Percentiles rank a stretch among this genome's conserved stretches.
Evolutionary conservation across 441 rosid species (phyloP).

Genomic region (Jatropha multifida): DNA sequence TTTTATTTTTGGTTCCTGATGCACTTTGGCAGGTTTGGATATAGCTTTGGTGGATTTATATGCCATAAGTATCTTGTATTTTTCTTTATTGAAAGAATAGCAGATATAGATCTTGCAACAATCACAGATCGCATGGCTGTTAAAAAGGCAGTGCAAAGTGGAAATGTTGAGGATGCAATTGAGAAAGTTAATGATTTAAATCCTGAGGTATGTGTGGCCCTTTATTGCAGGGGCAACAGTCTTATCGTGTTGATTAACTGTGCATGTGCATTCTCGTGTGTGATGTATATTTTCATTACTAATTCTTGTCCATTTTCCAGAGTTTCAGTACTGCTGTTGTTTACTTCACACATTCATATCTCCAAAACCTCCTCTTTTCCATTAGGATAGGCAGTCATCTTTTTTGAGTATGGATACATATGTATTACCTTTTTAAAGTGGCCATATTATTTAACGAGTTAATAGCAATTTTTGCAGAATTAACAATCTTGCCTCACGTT

Average conservation of each 20-base stretch:
- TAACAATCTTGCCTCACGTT: not conserved
- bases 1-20: not conserved
- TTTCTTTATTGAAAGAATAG: constrained; percentile 59
- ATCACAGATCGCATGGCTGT: constrained; percentile 94
- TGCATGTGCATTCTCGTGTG: too few species aligned
- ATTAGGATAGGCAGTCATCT: not conserved
- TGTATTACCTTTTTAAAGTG: not conserved
- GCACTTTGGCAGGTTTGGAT: not conserved
- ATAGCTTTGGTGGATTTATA: not conserved
- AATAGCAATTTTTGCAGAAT: not conserved
- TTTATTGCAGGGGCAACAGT: not conserved
- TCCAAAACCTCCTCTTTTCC: not conserved
- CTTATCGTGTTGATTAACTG: not conserved
- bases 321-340: not conserved
- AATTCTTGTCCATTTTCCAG: not conserved
- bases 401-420: not conserved
- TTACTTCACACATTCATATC: not conserved
- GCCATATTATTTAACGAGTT: not conserved
- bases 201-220: constrained; percentile 61
- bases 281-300: not conserved
- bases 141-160: constrained; percentile 90
- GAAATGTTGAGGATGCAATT: constrained; percentile 95
- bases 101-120: constrained; percentile 90
- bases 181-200: constrained; percentile 94
- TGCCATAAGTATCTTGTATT: not conserved